These are phyloP conservation scores for Rusavskia elegans DNA, from an alignment of 495 filamentous ascomycete species.

Conservation along the genomic window DNA sequence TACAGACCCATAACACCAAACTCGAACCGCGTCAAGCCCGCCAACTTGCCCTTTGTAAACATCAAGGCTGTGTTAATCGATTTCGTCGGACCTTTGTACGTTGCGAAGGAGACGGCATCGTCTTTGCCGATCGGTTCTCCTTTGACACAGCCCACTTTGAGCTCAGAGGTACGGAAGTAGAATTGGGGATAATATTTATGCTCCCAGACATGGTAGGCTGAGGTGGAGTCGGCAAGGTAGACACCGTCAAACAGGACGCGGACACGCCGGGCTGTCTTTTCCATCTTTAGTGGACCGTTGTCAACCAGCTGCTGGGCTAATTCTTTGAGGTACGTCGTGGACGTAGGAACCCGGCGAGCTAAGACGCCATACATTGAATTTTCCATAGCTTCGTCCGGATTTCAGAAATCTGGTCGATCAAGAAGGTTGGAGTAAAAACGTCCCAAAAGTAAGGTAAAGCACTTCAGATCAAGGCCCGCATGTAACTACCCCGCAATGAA, in stretches of 20 bases:
- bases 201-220: conserved; percentile 26
- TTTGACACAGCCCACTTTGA: conserved; percentile 3
- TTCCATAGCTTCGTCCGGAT: too few relatives aligned
- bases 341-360: too few relatives aligned
- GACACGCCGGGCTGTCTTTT: conserved; percentile 23
- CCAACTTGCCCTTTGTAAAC: conserved; percentile 8
- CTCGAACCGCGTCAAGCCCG: conserved; percentile 8
- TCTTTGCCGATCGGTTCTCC: conserved; percentile 6
- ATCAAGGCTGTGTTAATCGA: conserved; percentile 3
- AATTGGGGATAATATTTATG: conserved; percentile 3
- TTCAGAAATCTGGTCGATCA: too few relatives aligned
- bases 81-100: conserved; percentile 5
- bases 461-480: too few relatives aligned
- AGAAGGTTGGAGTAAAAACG: too few relatives aligned
- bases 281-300: conserved; percentile 23
- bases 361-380: too few relatives aligned
- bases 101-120: conserved; percentile 6
- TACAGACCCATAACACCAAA: conserved; percentile 6
- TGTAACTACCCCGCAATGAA: too few relatives aligned
- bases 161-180: not conserved
- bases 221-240: conserved; percentile 23
- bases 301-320: conserved; percentile 22
- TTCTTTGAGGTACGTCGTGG: conserved; percentile 19
- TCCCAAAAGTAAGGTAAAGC: too few relatives aligned
- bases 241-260: conserved; percentile 19